Conservation (phyloP, 306 rosid species). For the Medicago lupulina region DNA sequence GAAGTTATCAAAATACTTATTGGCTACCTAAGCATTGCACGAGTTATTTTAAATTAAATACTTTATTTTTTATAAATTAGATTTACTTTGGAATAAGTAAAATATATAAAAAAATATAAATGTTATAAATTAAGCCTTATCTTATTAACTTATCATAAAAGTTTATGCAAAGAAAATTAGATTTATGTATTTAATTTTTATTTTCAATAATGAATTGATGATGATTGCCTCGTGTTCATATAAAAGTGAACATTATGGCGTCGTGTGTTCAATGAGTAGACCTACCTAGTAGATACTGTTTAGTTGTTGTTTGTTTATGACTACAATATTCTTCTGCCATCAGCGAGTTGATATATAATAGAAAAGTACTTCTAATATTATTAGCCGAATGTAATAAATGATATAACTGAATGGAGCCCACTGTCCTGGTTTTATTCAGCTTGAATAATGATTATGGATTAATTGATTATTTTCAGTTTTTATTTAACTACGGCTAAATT, state of each 20-base stretch:
- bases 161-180: neutral
- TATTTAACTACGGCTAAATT: neutral
- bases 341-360: slow-evolving; percentile 8
- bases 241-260: neutral
- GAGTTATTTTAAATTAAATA: slow-evolving; percentile 7
- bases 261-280: neutral
- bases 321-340: slow-evolving; percentile 16
- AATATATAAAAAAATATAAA: slow-evolving; percentile 7
- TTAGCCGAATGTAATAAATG: slow-evolving; percentile 32
- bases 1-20: slow-evolving; percentile 14
- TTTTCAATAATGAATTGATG: slow-evolving; percentile 2
- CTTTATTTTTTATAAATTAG: neutral
- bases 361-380: neutral
- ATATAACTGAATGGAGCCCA: slow-evolving; percentile 4
- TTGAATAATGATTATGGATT: slow-evolving; percentile 21
- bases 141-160: neutral
- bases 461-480: slow-evolving; percentile 20
- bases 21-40: neutral
- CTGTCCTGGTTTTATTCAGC: slow-evolving; percentile 22
- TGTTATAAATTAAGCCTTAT: neutral
- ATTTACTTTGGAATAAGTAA: neutral
- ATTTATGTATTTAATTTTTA: neutral
- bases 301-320: neutral
- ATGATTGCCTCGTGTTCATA: neutral
- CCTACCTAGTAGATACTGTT: neutral